A percentile compares a stretch with the other conserved stretches of the same genome.
Conservation (phyloP, 768 basidiomycete species). For the Naganishia vaughanmartiniae region DNA sequence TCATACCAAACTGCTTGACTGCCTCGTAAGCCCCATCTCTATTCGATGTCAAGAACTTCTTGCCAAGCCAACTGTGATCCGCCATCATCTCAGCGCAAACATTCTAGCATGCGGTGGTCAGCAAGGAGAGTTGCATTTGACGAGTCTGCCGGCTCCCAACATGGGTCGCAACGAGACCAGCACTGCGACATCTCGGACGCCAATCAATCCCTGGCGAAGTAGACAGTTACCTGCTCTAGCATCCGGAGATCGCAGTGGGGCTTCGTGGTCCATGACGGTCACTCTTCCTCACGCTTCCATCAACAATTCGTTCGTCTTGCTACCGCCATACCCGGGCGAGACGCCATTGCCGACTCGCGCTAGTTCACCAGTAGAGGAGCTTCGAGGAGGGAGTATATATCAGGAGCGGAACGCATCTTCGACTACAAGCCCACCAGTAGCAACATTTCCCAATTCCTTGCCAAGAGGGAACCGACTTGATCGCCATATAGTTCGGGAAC, state of each 20-base stretch:
- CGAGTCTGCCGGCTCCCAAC: slow-evolving; percentile 36
- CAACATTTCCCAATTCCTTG: slow-evolving; percentile 26
- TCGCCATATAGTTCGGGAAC: neutral
- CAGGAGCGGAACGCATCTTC: neutral
- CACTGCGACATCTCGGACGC: neutral
- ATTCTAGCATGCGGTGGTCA: slow-evolving; percentile 50
- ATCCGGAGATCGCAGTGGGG: slow-evolving; percentile 3
- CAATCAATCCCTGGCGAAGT: slow-evolving; percentile 9
- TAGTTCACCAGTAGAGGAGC: slow-evolving; percentile 19
- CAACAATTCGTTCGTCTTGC: slow-evolving; percentile 48
- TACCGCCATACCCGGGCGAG: slow-evolving; percentile 35
- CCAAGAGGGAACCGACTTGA: slow-evolving; percentile 1
- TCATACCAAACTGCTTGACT: slow-evolving; percentile 46
- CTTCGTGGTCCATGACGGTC: slow-evolving; percentile 36
- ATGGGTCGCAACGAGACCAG: neutral
- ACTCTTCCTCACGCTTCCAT: slow-evolving; percentile 43
- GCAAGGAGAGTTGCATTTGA: slow-evolving; percentile 48
- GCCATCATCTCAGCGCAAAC: neutral
- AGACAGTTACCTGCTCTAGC: neutral
- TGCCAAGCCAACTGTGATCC: no score
- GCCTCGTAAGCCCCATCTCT: slow-evolving; percentile 15
- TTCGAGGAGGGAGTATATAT: neutral
- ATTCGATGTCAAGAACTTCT: neutral
- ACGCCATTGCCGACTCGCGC: slow-evolving; percentile 30
- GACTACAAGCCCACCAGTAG: neutral